phyloP scores from a whole-genome alignment of 768 basidiomycete species.

The Tulasnella sp. region DNA sequence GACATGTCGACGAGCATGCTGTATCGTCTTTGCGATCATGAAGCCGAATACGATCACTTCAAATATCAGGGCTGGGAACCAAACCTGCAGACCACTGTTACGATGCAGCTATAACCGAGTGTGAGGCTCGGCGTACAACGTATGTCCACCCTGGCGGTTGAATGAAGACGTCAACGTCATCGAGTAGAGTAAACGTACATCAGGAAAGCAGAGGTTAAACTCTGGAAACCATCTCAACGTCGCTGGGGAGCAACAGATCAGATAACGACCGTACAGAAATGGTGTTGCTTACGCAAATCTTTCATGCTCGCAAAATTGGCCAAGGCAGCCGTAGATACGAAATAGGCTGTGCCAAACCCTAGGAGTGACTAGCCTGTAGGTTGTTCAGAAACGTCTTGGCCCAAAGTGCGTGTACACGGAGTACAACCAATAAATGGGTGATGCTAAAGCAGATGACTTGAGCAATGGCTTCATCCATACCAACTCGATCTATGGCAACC shows the following conservation, averaged over 20 bases:
- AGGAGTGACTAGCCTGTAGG: background rate
- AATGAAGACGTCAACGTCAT: background rate
- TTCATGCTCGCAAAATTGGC: background rate
- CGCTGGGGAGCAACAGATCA: background rate
- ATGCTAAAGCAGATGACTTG: constrained; percentile 2
- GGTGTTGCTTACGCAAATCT: background rate
- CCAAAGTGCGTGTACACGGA: constrained; percentile 8
- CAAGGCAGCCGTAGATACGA: background rate
- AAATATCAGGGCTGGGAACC: constrained; percentile 10
- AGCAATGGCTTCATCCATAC: constrained; percentile 1
- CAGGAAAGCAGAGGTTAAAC: constrained; percentile 5
- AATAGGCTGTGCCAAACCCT: background rate
- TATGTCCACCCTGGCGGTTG: background rate
- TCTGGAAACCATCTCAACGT: background rate
- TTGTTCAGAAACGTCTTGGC: no score
- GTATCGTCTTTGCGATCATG: constrained; percentile 1
- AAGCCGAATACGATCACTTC: constrained; percentile 5
- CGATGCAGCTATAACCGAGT: background rate
- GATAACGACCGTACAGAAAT: background rate
- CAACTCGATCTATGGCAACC: background rate
- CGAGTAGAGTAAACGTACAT: background rate
- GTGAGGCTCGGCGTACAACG: no score
- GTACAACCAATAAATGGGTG: constrained; percentile 1
- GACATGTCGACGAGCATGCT: background rate
- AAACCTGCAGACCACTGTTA: background rate